Conservation (phyloP, 2,329 filamentous ascomycete species). For the Dryadomyces quercivorus region DNA sequence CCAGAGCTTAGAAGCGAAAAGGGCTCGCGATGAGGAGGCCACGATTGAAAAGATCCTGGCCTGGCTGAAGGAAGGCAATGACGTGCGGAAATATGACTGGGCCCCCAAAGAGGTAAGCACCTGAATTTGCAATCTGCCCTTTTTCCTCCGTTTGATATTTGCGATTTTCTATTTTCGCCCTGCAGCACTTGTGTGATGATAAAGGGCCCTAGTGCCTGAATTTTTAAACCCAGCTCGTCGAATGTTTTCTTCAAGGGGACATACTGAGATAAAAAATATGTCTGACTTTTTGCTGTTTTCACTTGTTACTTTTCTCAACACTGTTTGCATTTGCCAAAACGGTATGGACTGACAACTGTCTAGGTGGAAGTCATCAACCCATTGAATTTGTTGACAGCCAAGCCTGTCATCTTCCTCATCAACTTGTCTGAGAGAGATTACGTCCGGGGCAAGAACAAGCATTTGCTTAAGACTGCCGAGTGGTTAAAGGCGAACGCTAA, state of each 20-base stretch:
- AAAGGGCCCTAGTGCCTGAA: slow-evolving; percentile 90
- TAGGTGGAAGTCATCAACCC: slow-evolving; percentile 98
- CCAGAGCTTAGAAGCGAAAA: slow-evolving; percentile 95
- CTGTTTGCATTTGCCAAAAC: neutral
- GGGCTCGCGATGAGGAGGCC: slow-evolving; percentile 85
- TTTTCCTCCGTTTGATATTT: neutral
- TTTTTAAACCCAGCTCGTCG: slow-evolving; percentile 99
- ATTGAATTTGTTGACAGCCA: slow-evolving; percentile 86
- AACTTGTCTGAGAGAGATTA: slow-evolving; percentile 97
- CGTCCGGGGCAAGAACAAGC: slow-evolving; percentile 98
- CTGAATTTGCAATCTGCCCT: neutral
- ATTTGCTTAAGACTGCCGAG: slow-evolving; percentile 82
- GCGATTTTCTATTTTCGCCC: neutral
- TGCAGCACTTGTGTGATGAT: slow-evolving; percentile 66
- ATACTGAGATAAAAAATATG: slow-evolving; percentile 72
- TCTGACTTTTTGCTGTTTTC: slow-evolving; percentile 40
- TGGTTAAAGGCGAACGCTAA: slow-evolving; percentile 89
- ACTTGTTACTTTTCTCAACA: neutral
- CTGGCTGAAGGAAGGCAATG: slow-evolving; percentile 77
- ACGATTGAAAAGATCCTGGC: slow-evolving; percentile 83
- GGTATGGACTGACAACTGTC: neutral
- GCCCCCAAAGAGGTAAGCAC: slow-evolving; percentile 83
- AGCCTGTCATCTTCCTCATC: slow-evolving; percentile 93
- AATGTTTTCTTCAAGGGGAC: slow-evolving; percentile 61
- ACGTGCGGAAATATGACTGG: slow-evolving; percentile 87